Conservation (phyloP, 495 filamentous ascomycete species). For the Podospora pseudoanserina region DNA sequence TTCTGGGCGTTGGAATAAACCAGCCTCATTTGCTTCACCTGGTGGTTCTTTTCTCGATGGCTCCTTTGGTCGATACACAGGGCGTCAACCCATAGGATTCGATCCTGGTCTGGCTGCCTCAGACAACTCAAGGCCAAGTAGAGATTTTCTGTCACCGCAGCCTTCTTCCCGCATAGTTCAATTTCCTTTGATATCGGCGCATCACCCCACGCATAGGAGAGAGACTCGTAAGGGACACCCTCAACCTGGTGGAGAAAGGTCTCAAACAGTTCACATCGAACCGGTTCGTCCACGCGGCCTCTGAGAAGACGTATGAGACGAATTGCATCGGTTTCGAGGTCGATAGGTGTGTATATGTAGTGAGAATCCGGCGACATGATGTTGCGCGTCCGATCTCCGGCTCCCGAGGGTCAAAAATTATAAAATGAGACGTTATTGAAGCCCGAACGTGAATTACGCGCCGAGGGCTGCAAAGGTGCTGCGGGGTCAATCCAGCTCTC, state of each 20-base stretch:
- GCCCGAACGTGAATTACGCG: not conserved
- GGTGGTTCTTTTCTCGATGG: not conserved
- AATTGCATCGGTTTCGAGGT: not conserved
- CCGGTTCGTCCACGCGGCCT: not conserved
- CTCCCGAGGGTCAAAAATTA: not conserved
- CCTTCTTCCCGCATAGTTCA: not conserved
- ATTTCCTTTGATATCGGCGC: not conserved
- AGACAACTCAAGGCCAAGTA: not conserved
- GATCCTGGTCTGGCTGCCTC: not conserved
- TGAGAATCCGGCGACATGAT: not conserved
- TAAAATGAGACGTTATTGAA: not conserved
- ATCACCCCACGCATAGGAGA: slow-evolving; percentile 12
- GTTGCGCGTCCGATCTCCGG: not conserved
- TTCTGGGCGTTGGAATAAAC: not conserved
- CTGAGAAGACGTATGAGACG: slow-evolving; percentile 7
- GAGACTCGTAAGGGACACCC: slow-evolving; percentile 6
- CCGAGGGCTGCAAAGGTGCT: not conserved
- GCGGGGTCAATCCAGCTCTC: not conserved
- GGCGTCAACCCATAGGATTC: slow-evolving; percentile 3
- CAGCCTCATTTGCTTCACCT: not conserved
- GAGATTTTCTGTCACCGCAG: not conserved
- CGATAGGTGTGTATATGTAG: not conserved
- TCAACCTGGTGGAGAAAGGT: not conserved
- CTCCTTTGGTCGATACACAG: slow-evolving; percentile 5
- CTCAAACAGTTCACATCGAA: slow-evolving; percentile 8